phyloP scores from a whole-genome alignment of 129 eudicot genomes.

The Chrysanthemum lavandulifolium region DNA sequence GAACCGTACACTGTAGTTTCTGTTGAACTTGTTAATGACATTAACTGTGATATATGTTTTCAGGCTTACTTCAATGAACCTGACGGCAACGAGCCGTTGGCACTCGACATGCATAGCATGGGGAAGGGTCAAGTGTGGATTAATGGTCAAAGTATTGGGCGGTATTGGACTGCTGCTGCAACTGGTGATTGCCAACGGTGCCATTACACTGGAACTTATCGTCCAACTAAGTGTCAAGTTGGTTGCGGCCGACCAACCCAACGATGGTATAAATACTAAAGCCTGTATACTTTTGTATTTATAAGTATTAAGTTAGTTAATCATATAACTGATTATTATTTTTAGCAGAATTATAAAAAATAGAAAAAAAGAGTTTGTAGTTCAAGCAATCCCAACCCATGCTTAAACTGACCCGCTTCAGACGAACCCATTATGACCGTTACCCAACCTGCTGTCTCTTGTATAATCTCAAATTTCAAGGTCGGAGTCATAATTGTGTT shows the following conservation, averaged over 20 bases:
- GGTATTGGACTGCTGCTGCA: slow-evolving; percentile 85
- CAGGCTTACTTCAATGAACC: slow-evolving; percentile 91
- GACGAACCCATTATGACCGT: too few relatives aligned
- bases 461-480: background rate
- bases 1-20: background rate
- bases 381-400: too few relatives aligned
- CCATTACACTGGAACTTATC: slow-evolving; percentile 60
- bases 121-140: slow-evolving; percentile 97
- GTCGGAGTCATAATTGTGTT: background rate
- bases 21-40: slow-evolving; percentile 1
- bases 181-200: slow-evolving; percentile 68
- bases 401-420: too few relatives aligned
- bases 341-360: too few relatives aligned
- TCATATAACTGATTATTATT: too few relatives aligned
- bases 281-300: too few relatives aligned
- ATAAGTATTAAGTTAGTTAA: too few relatives aligned
- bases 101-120: slow-evolving; percentile 92
- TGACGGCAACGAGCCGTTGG: slow-evolving; percentile 81
- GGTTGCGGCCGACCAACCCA: slow-evolving; percentile 97
- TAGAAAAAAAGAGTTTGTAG: too few relatives aligned
- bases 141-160: slow-evolving; percentile 90
- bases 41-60: slow-evolving; percentile 12
- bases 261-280: slow-evolving; percentile 57
- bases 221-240: slow-evolving; percentile 77
- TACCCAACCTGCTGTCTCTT: too few relatives aligned